Evolutionary conservation across 441 rosid species (phyloP).

Genomic region (Syzygium syzygioides): DNA sequence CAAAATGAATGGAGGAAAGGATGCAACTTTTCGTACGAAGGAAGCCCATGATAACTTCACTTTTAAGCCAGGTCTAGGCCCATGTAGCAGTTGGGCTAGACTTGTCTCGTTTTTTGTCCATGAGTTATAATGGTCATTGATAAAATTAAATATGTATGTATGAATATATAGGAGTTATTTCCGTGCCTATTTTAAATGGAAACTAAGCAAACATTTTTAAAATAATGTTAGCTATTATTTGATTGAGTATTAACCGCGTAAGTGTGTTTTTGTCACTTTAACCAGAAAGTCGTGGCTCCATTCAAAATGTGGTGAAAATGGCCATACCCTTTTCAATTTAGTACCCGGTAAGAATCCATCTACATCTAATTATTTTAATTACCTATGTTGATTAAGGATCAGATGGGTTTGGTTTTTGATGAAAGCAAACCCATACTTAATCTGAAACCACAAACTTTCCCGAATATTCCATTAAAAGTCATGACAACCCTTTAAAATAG

Average conservation of each 20-base stretch:
- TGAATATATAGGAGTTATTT: not conserved
- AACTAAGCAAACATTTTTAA: not conserved
- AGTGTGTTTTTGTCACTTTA: not conserved
- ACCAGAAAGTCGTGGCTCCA: too few species aligned
- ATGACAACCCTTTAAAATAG: not conserved
- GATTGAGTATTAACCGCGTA: not conserved
- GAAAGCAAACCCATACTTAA: not conserved
- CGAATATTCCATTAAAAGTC: not conserved
- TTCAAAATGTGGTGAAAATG: too few species aligned
- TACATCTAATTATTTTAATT: not conserved
- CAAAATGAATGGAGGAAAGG: not conserved
- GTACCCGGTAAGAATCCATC: fast-evolving
- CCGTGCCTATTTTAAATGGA: not conserved
- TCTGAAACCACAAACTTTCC: not conserved
- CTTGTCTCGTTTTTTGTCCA: not conserved
- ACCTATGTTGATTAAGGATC: not conserved
- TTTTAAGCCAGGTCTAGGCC: not conserved
- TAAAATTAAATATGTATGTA: not conserved
- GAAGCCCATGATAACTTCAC: not conserved
- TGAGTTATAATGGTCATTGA: not conserved
- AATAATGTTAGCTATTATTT: not conserved
- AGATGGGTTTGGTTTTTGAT: fast-evolving
- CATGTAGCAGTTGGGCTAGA: not conserved
- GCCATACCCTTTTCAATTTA: not conserved
- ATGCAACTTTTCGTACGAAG: too few species aligned